Evolutionary conservation across 192 early-diverging fungal species (phyloP), one percentile per base, ranked within the genome.

Genomic region (Lobosporangium transversale): DNA sequence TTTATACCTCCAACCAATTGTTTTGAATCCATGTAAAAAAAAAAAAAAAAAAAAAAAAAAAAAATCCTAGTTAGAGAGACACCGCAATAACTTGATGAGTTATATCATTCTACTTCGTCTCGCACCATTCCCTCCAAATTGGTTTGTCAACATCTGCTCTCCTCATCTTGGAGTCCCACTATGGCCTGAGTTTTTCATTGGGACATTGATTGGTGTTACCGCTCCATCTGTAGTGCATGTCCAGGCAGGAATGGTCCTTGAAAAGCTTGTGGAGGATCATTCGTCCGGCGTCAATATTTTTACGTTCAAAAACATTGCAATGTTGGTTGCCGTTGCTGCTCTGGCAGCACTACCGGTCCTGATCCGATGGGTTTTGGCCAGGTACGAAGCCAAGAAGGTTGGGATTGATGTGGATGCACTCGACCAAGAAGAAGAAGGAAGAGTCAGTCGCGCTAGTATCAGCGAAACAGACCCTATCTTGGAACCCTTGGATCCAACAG

Each of bases 71-170:
- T 47, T 76, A 8, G 59, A 68, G 23, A 42, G 29, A 59, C 87
- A 89, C 70, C 80, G 80, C n/a, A 74, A 80, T 43, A 67, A 87
- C 60, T 68, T 89, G 69, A 62, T 89, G 43, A 87, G 85, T 30
- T 89, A 89, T 50, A 86, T 89, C 56, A 79, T 89, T 48, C 68
- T 89, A 1, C 63, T 89, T 14, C 79, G 87, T 26, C 58, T 89
- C 6, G 64, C 80, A 8, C 87, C 87, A 5, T 80, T 89, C 37
- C 86, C 86, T 17, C 87, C 87, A 24, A 87, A 89, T 37, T 89
- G 87, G 87, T 78, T 79, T 24, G 83, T 79, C 56, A 89, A 89
- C 51, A 68, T 89, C 20, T 83, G 84, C 4, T 80, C 85, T 1
- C 84, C 87, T n/a, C 87, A 89, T 31, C 58, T 89, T 36, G 66